These are phyloP conservation scores for Pseudisothecium myosuroides DNA, from an alignment of 225 moss, liverwort and hornwort genomes.

Conservation along the genomic window DNA sequence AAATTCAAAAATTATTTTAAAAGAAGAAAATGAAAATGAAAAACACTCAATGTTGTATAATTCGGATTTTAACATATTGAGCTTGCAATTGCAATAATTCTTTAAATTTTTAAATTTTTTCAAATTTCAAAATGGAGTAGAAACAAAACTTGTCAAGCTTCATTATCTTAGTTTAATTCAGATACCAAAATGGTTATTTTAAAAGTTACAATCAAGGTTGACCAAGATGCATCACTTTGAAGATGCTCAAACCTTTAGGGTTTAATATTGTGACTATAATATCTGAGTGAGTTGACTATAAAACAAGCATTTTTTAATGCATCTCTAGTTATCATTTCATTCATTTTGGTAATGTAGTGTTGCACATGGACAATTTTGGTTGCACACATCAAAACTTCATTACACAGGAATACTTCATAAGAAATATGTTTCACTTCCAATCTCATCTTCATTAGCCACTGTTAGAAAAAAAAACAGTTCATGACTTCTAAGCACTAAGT, in stretches of 20 bases:
- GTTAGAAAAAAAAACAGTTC: background rate
- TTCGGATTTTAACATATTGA: background rate
- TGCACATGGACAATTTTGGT: background rate
- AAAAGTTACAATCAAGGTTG: background rate
- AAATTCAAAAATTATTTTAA: background rate
- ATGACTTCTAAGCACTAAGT: background rate
- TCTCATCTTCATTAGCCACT: background rate
- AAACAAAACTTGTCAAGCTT: background rate
- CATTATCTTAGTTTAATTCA: background rate
- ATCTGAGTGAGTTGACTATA: background rate
- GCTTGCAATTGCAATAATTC: background rate
- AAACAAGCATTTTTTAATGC: background rate
- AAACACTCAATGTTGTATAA: background rate
- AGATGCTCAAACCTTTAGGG: accelerated
- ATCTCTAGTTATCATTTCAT: background rate
- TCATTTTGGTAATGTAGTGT: background rate
- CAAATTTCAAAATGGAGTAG: background rate
- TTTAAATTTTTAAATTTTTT: background rate
- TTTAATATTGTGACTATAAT: background rate
- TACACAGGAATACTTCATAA: background rate
- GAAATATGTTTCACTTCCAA: background rate
- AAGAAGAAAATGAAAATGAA: background rate
- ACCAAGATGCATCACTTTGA: accelerated
- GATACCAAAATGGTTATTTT: background rate
- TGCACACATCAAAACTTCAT: background rate